Percentiles rank a stretch among this genome's conserved stretches.
Evolutionary conservation across 129 eudicot species (phyloP).

Genomic region (Artemisia tridentata): DNA sequence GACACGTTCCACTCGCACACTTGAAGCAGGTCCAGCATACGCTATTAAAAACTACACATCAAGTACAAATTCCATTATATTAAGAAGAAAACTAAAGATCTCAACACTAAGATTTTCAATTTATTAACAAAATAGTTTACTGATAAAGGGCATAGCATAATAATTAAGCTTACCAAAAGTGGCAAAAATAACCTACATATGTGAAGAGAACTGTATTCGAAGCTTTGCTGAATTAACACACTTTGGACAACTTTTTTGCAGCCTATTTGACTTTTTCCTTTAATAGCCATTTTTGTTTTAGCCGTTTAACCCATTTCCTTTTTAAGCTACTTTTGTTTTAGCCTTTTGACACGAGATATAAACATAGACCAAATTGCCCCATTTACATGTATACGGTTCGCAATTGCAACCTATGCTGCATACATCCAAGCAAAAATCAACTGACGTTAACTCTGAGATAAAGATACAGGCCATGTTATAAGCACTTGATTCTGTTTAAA

Average conservation of each 20-base stretch:
- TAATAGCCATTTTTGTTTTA: no score
- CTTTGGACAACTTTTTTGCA: no score
- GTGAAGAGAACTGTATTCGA: no score
- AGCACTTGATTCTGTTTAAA: neutral
- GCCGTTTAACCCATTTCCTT: no score
- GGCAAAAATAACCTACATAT: neutral
- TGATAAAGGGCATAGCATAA: neutral
- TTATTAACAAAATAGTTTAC: neutral
- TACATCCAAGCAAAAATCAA: slow-evolving; percentile 6
- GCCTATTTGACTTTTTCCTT: no score
- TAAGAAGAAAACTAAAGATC: neutral
- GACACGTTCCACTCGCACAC: slow-evolving; percentile 72
- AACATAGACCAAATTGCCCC: neutral
- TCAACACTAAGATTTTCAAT: neutral
- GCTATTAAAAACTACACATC: slow-evolving; percentile 59
- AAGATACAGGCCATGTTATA: neutral
- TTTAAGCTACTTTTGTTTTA: no score
- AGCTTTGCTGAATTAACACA: no score
- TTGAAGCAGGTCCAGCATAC: slow-evolving; percentile 93
- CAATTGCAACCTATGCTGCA: neutral
- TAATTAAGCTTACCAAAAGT: neutral
- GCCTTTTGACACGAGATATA: neutral
- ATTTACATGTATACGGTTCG: neutral
- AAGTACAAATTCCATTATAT: neutral
- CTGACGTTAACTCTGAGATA: neutral